A percentile compares a stretch with the other conserved stretches of the same genome.
These are phyloP conservation scores for Evernia prunastri DNA, from an alignment of 495 filamentous ascomycete species.

Conservation along the genomic window DNA sequence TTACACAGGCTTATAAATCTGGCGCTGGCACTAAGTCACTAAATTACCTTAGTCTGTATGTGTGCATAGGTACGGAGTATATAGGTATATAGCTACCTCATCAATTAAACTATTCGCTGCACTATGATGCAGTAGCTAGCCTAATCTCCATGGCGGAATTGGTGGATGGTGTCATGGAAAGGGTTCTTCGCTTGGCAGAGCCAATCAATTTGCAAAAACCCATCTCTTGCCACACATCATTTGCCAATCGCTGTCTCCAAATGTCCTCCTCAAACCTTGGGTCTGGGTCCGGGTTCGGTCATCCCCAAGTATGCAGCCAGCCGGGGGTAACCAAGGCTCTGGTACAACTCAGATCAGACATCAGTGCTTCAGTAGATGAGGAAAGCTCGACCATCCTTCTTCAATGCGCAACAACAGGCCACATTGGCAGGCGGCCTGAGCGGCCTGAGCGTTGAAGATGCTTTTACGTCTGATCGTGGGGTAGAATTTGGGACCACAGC, in stretches of 20 bases:
- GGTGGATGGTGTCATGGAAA: neutral
- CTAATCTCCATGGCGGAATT: neutral
- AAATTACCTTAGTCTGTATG: no score
- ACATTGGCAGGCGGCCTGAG: neutral
- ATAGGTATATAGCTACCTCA: no score
- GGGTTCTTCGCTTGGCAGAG: neutral
- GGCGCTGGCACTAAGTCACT: no score
- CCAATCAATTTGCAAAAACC: neutral
- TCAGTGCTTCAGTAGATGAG: neutral
- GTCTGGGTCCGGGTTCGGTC: constrained; percentile 2
- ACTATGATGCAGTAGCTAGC: constrained; percentile 3
- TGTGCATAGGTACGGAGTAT: no score
- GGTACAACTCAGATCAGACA: constrained; percentile 11
- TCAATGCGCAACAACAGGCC: neutral
- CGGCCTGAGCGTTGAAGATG: neutral
- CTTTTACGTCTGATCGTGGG: neutral
- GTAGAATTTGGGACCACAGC: neutral
- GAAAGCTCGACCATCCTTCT: neutral
- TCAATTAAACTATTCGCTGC: neutral
- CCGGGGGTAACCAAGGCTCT: neutral
- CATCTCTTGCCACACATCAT: neutral
- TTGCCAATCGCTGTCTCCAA: neutral
- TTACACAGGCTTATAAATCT: neutral
- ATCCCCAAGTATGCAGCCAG: constrained; percentile 4
- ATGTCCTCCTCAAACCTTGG: neutral